phyloP scores from a whole-genome alignment of 2,329 filamentous ascomycete species.

The Pseudocercospora macadamiae region DNA sequence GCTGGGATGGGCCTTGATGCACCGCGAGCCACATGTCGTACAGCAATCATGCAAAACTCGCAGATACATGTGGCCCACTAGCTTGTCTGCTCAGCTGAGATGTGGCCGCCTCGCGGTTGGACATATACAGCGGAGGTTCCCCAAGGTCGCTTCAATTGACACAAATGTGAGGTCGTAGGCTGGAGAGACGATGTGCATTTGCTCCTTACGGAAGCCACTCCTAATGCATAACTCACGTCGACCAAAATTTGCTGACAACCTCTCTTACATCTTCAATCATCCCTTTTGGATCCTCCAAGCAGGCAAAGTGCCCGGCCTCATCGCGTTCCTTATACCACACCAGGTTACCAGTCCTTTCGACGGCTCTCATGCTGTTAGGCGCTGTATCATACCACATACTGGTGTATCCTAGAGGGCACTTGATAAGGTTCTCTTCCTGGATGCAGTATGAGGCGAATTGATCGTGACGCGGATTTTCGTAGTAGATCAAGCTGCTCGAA shows the following conservation, averaged over 20 bases:
- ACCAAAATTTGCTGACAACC: slow-evolving; percentile 27
- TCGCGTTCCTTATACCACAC: slow-evolving; percentile 41
- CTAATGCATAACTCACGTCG: neutral
- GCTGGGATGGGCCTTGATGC: no score
- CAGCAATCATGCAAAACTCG: no score
- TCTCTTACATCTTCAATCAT: slow-evolving; percentile 36
- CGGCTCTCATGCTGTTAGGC: slow-evolving; percentile 40
- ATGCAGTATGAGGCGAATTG: slow-evolving; percentile 43
- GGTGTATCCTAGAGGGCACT: slow-evolving; percentile 43
- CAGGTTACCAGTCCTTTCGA: slow-evolving; percentile 42
- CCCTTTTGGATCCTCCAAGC: slow-evolving; percentile 34
- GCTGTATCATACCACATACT: slow-evolving; percentile 44
- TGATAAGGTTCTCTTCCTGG: slow-evolving; percentile 42
- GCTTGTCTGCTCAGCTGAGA: no score
- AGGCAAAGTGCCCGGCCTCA: slow-evolving; percentile 35
- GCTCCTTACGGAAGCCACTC: no score
- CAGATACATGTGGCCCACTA: no score
- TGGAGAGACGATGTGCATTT: no score
- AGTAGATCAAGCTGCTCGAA: slow-evolving; percentile 43
- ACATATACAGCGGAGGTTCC: no score
- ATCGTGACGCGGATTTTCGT: slow-evolving; percentile 44
- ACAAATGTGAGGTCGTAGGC: no score
- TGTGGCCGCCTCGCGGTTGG: no score
- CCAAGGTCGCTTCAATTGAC: no score
- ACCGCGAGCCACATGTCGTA: no score